Conservation (phyloP, 306 rosid genomes). For the Quercus wislizeni region DNA sequence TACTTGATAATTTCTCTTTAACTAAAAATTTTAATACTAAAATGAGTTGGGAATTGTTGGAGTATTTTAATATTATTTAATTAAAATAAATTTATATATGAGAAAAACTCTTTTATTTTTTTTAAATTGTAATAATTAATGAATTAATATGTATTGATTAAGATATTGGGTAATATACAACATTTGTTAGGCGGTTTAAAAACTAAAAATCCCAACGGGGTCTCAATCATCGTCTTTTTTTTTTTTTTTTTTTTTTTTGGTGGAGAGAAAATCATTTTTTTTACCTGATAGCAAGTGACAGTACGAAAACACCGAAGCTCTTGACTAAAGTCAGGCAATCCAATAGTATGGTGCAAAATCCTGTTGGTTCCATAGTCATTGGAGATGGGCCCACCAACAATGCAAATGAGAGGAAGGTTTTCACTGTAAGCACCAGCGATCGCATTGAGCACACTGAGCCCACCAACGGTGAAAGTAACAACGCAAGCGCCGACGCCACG, state of each 20-base stretch:
- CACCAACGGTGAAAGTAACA: slow-evolving; percentile 56
- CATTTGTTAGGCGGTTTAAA: not conserved
- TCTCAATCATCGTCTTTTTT: too few species aligned
- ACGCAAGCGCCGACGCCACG: slow-evolving; percentile 65
- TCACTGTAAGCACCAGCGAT: slow-evolving; percentile 64
- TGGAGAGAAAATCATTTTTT: too few species aligned
- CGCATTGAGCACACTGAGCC: slow-evolving; percentile 49
- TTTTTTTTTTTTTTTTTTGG: too few species aligned
- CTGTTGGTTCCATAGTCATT: slow-evolving; percentile 54
- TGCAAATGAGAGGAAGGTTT: slow-evolving; percentile 54
- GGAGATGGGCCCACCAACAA: slow-evolving; percentile 57
- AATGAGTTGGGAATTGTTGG: too few species aligned
- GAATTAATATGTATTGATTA: too few species aligned
- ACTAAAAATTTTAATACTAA: too few species aligned
- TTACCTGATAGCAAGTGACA: slow-evolving; percentile 55
- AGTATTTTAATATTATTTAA: too few species aligned
- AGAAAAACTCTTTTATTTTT: too few species aligned
- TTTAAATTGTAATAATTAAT: too few species aligned
- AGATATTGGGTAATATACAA: too few species aligned
- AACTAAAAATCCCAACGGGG: not conserved
- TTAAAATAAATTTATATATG: too few species aligned
- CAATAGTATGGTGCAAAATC: slow-evolving; percentile 56
- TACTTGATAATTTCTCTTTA: too few species aligned
- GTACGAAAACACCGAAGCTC: slow-evolving; percentile 61
- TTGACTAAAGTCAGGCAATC: slow-evolving; percentile 52